Evolutionary conservation across 768 basidiomycete genomes (phyloP).

Genomic region (Collybia sp.): DNA sequence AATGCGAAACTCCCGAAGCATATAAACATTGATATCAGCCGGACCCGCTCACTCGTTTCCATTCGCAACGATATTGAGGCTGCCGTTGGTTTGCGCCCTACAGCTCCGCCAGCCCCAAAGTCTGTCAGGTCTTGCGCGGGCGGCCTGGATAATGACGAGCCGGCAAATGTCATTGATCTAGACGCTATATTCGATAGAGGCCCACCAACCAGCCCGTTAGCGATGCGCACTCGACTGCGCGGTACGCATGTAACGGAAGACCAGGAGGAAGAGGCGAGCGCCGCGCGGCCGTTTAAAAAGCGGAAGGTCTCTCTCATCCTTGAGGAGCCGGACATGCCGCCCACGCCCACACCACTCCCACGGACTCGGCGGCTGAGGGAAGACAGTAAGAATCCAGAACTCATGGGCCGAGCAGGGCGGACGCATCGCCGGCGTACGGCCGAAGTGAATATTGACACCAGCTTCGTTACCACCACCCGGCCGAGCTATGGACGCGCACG

Average conservation of each 20-base stretch:
- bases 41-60: slow-evolving; percentile 30
- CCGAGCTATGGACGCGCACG: not conserved
- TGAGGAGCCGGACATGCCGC: slow-evolving; percentile 8
- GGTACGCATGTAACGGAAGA: slow-evolving; percentile 22
- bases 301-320: slow-evolving; percentile 14
- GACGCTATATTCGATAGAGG: slow-evolving; percentile 13
- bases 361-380: slow-evolving; percentile 8
- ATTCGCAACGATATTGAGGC: slow-evolving; percentile 56
- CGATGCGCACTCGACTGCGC: slow-evolving; percentile 18
- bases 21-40: slow-evolving; percentile 42
- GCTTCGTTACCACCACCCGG: slow-evolving; percentile 7
- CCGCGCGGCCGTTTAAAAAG: slow-evolving; percentile 14
- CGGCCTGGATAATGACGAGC: slow-evolving; percentile 1
- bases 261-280: slow-evolving; percentile 15
- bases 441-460: slow-evolving; percentile 7
- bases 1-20: slow-evolving; percentile 53
- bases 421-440: slow-evolving; percentile 11
- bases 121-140: slow-evolving; percentile 15
- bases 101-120: slow-evolving; percentile 33
- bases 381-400: not conserved
- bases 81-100: slow-evolving; percentile 49
- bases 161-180: slow-evolving; percentile 6
- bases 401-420: slow-evolving; percentile 10
- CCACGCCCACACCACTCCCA: slow-evolving; percentile 14
- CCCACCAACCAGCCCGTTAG: slow-evolving; percentile 33